Percentiles rank a stretch among this genome's conserved stretches.
Evolutionary conservation across 352 stramenopile genomes (phyloP).

Genomic region (Pythium grandisporangium): DNA sequence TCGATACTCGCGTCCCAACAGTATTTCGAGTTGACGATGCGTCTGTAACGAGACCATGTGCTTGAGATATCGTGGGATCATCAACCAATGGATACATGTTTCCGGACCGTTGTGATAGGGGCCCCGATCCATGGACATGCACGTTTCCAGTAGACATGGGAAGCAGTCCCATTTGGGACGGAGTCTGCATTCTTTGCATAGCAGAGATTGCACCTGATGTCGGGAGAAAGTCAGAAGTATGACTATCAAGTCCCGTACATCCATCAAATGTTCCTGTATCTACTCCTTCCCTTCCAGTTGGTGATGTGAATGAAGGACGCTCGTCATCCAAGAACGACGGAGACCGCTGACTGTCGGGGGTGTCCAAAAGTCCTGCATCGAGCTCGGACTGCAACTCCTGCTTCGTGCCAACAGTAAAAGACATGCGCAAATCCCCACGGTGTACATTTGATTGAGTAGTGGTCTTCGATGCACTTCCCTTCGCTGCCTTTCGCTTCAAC

Average conservation of each 20-base stretch:
- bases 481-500: constrained; percentile 64
- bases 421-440: constrained; percentile 63
- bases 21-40: constrained; percentile 53
- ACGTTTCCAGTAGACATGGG: constrained; percentile 12
- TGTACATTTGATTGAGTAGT: constrained; percentile 38
- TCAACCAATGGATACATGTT: too few relatives aligned
- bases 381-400: constrained; percentile 67
- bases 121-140: too few relatives aligned
- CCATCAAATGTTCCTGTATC: not conserved
- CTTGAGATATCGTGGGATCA: constrained; percentile 24
- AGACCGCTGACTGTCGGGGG: constrained; percentile 17
- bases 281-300: not conserved
- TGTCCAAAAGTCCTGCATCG: constrained; percentile 22
- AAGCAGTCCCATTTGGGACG: constrained; percentile 21
- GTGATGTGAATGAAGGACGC: constrained; percentile 1
- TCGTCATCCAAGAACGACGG: not conserved
- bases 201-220: constrained; percentile 42
- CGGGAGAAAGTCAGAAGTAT: constrained; percentile 29
- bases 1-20: constrained; percentile 6
- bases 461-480: too few relatives aligned
- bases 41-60: constrained; percentile 52
- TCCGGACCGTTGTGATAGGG: too few relatives aligned
- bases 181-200: constrained; percentile 61
- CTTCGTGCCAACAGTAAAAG: constrained; percentile 78
- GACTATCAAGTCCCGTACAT: constrained; percentile 19